phyloP scores from a whole-genome alignment of 177 flowering plant genomes.

The Vitis hybrid region DNA sequence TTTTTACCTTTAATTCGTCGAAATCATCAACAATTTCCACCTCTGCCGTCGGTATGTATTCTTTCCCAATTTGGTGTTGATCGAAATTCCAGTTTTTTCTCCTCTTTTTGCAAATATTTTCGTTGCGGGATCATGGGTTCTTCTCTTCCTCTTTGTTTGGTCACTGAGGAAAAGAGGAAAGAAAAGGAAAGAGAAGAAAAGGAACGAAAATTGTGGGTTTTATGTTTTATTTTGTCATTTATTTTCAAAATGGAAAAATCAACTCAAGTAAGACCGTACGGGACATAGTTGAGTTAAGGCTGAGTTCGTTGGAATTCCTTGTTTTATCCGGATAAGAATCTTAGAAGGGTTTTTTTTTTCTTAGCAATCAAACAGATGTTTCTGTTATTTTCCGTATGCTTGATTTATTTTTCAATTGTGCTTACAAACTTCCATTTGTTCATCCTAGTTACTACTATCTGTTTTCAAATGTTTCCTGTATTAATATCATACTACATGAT shows the following conservation, averaged over 20 bases:
- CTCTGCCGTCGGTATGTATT: too few relatives aligned
- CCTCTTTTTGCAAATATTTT: too few relatives aligned
- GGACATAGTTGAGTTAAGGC: too few relatives aligned
- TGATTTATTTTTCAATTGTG: neutral
- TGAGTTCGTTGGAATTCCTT: too few relatives aligned
- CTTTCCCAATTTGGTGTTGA: too few relatives aligned
- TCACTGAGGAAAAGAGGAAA: conserved; percentile 40
- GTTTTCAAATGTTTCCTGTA: neutral
- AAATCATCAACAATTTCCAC: too few relatives aligned
- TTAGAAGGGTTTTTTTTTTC: neutral
- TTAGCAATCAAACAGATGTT: neutral
- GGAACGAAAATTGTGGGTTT: neutral
- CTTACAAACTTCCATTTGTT: neutral
- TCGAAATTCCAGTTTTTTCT: too few relatives aligned
- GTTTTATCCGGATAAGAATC: neutral
- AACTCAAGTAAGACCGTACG: too few relatives aligned
- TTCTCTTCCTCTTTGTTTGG: too few relatives aligned
- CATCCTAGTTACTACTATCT: neutral
- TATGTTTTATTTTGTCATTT: neutral
- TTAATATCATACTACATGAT: too few relatives aligned
- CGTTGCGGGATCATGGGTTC: too few relatives aligned
- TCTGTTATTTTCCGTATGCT: neutral
- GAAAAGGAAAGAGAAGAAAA: conserved; percentile 16
- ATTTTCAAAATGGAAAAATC: neutral
- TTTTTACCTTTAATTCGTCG: too few relatives aligned